Percentiles rank a stretch among this genome's conserved stretches.
phyloP scores from a whole-genome alignment of 75 land plant genomes.

The Pinus albicaulis region DNA sequence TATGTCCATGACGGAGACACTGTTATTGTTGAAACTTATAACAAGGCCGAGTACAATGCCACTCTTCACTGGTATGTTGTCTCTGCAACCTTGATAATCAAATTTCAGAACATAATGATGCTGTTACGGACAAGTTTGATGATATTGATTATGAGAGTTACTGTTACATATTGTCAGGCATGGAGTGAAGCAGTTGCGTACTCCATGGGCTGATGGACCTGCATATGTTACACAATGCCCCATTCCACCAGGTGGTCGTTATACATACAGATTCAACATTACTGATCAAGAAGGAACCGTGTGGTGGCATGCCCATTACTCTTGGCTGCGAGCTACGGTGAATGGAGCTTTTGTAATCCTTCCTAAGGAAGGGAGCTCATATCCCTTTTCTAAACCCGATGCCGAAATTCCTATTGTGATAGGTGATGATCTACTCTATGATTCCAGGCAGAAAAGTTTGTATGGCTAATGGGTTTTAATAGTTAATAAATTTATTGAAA shows the following conservation, averaged over 20 bases:
- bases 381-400: conserved; percentile 15
- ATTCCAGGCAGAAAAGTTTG: too few relatives aligned
- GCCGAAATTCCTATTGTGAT: conserved; percentile 13
- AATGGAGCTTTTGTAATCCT: conserved; percentile 12
- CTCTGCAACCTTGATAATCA: background rate
- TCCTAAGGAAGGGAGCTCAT: conserved; percentile 5
- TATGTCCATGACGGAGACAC: conserved; percentile 16
- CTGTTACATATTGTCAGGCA: conserved; percentile 5
- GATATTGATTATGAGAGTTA: background rate
- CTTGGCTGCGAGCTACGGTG: conserved; percentile 15
- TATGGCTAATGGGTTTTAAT: too few relatives aligned
- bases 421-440: background rate
- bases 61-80: conserved; percentile 22
- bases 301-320: conserved; percentile 23
- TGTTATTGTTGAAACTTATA: conserved; percentile 15
- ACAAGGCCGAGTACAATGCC: conserved; percentile 13
- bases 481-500: too few relatives aligned
- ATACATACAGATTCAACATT: conserved; percentile 14
- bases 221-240: conserved; percentile 19
- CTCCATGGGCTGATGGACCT: conserved; percentile 13
- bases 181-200: conserved; percentile 11
- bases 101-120: background rate
- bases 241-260: background rate
- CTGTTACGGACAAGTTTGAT: too few relatives aligned
- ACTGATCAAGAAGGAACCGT: conserved; percentile 7